Conservation (phyloP, 2,329 filamentous ascomycete species). For the Cladosporium colombiae region DNA sequence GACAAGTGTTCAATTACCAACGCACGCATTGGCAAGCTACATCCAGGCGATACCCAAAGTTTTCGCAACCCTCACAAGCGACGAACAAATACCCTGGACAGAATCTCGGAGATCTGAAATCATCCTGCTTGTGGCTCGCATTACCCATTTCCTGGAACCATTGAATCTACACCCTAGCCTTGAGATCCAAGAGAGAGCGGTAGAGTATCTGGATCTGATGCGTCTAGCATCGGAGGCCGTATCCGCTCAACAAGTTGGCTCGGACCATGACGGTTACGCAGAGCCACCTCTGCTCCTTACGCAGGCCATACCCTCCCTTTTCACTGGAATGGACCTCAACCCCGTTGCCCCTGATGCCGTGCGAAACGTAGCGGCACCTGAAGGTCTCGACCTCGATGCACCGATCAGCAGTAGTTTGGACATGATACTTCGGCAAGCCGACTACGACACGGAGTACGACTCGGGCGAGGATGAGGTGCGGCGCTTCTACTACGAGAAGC, state of each 20-base stretch:
- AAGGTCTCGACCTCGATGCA: constrained; percentile 74
- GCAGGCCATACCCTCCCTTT: constrained; percentile 85
- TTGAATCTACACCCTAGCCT: constrained; percentile 79
- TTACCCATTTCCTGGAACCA: constrained; percentile 79
- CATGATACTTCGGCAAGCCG: constrained; percentile 60
- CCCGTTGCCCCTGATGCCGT: constrained; percentile 84
- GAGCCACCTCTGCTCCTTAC: constrained; percentile 83
- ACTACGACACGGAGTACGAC: constrained; percentile 45
- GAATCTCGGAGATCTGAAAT: constrained; percentile 71
- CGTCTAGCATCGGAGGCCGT: constrained; percentile 83
- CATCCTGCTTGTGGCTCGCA: constrained; percentile 75
- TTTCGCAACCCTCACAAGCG: constrained; percentile 70
- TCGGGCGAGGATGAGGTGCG: constrained; percentile 48
- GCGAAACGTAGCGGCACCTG: constrained; percentile 77
- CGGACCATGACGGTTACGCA: constrained; percentile 65
- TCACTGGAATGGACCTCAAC: constrained; percentile 83
- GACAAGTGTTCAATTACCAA: constrained; percentile 57
- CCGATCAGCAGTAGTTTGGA: constrained; percentile 77
- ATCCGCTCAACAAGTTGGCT: constrained; percentile 60
- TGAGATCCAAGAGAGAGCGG: constrained; percentile 91
- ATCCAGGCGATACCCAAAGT: constrained; percentile 86
- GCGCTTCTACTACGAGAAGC: constrained; percentile 48
- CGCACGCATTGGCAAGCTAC: constrained; percentile 73
- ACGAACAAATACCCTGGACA: constrained; percentile 68
- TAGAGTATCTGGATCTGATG: constrained; percentile 88